Base-by-base conservation (phyloP, 2,329 filamentous ascomycete genomes). In the Triangularia verruculosa region DNA sequence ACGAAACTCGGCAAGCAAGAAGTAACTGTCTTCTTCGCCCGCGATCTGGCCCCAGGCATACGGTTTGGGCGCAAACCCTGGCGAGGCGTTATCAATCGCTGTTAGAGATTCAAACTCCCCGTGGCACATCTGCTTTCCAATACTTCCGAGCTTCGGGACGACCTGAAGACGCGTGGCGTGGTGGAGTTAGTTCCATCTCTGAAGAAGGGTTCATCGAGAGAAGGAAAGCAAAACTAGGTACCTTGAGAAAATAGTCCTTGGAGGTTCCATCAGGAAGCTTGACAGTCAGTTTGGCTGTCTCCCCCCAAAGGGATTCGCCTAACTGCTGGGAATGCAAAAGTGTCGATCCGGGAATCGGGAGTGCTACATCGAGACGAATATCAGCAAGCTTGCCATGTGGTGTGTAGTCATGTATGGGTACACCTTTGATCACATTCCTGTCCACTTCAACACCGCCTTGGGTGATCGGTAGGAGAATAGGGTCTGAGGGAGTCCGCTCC, bases 91-190 rank as follows among this genome's bases (percentile, higher is more conserved):
- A 55, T 66, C 27, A 12, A 68, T 68, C 20, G 64, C 66, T 47
- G 58, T 62, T 24, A 68, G 62, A 3, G 64, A 67, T 22, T 68
- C 66, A 52, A 62, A 68, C 43, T 69, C 66, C 12, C 64, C 66
- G 4, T 20, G 22, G 5, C 59, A 61, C 67, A 68, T 68, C n/a
- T 54, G 32, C 4, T 34, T 34, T 34, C 32, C 32, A 13, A 34
- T 34, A 34, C 4, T 13, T 9, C 13, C 32, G 13, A 34, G 32
- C 11, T 34, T 34, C 13, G 2, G 32, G 9, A 13, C 11, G 11
- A 34, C 32, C 32, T 34, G 13, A 34, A 34, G 11, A 4, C 13
- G 15, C 4, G 15, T 34, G 9, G 9, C 9, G 15, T 13, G 32
- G 32, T 13, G n/a, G n/a, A 34, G 15, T 34, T 34, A 34, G 32